phyloP scores from a whole-genome alignment of 2,329 filamentous ascomycete species.

The Alternaria brassicicola region DNA sequence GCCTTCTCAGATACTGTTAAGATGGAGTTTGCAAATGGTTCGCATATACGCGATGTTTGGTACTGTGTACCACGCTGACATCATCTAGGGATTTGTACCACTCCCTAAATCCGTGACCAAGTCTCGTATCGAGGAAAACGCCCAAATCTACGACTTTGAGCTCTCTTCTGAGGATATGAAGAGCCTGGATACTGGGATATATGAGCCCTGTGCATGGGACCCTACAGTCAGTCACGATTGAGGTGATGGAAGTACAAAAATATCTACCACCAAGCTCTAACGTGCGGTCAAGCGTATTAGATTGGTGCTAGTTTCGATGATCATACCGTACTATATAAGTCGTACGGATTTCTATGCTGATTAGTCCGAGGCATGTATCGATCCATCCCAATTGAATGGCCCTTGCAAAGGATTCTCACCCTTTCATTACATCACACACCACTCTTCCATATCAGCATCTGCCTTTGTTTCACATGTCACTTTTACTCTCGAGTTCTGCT shows the following conservation, averaged over 20 bases:
- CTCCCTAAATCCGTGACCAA: constrained; percentile 68
- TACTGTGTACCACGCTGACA: neutral
- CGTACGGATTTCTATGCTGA: neutral
- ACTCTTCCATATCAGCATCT: neutral
- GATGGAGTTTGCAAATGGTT: constrained; percentile 61
- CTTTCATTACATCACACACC: neutral
- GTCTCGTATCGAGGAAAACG: constrained; percentile 66
- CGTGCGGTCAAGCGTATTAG: neutral
- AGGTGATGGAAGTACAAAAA: neutral
- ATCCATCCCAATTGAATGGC: neutral
- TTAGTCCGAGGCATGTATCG: neutral
- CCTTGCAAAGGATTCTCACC: neutral
- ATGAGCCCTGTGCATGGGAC: constrained; percentile 66
- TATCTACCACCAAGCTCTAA: neutral
- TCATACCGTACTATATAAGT: neutral
- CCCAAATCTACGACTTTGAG: constrained; percentile 65
- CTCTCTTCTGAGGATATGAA: constrained; percentile 65
- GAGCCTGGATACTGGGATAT: constrained; percentile 59
- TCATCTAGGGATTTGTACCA: constrained; percentile 62
- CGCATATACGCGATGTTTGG: neutral
- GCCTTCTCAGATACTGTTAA: constrained; percentile 62
- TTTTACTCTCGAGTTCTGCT: neutral
- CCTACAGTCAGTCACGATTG: constrained; percentile 55
- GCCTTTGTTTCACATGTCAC: constrained; percentile 12
- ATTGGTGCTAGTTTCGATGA: neutral